Conservation (phyloP, 148 eudicot genomes). For the Silene conica region DNA sequence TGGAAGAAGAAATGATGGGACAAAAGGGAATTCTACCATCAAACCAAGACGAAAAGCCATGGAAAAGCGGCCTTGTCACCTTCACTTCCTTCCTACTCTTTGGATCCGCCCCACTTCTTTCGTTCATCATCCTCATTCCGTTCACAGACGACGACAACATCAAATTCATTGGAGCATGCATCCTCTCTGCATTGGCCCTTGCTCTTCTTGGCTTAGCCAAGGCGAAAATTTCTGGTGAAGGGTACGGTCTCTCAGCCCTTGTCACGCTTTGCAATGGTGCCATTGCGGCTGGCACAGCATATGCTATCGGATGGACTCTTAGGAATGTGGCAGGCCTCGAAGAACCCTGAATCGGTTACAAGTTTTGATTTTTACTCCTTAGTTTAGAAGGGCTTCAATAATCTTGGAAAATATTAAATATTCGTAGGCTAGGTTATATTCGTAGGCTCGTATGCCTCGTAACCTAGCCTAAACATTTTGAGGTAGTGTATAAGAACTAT, state of each 20-base stretch:
- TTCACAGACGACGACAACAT: constrained; percentile 45
- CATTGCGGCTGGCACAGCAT: constrained; percentile 56
- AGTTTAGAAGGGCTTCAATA: too few species aligned
- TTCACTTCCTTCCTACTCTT: constrained; percentile 50
- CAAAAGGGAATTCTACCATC: constrained; percentile 41
- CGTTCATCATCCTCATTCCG: constrained; percentile 67
- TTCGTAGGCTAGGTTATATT: too few species aligned
- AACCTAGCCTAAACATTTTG: too few species aligned
- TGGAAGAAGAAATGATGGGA: constrained; percentile 48
- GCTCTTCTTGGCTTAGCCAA: constrained; percentile 49
- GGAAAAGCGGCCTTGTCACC: constrained; percentile 69
- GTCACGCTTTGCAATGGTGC: constrained; percentile 47
- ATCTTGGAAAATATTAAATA: too few species aligned
- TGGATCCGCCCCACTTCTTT: constrained; percentile 57
- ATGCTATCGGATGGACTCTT: constrained; percentile 59
- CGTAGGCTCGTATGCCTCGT: too few species aligned
- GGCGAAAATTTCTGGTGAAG: constrained; percentile 56
- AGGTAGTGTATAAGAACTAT: too few species aligned
- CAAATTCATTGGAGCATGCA: constrained; percentile 58
- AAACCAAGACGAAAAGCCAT: constrained; percentile 53
- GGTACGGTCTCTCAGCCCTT: constrained; percentile 26
- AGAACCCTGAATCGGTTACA: too few species aligned
- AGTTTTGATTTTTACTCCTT: too few species aligned
- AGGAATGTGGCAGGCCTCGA: constrained; percentile 67
- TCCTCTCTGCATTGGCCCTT: constrained; percentile 54